Evolutionary conservation across 768 basidiomycete species (phyloP), one percentile per base, ranked within the genome.

Genomic region (Coprinopsis marcescibilis): DNA sequence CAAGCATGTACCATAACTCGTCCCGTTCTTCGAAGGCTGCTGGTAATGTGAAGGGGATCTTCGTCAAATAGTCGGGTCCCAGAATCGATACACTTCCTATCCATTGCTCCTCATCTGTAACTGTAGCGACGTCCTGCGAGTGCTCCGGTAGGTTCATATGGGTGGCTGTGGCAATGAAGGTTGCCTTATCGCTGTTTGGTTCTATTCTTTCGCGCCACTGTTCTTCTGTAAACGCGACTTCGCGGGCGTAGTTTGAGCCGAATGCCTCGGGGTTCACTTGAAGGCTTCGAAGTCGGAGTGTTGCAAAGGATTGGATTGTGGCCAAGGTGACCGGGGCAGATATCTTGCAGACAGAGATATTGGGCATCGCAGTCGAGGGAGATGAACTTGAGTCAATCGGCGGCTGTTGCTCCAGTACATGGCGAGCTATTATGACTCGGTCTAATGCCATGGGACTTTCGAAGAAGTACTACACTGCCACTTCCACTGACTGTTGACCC

Each of bases 181-280:
- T 62, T 7, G 51, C 43, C 29, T 57, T 54, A 3, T 54, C 57
- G 8, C 21, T 15, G 10, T 19, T 10, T 11, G 46, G 15, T 2
- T 52, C 54, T 29, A 57, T 43, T 20, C 60, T 57, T 29, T 46
- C 51, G 10, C 50, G 52, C 66, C 64, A 65, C 32, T 51, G 35
- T 6, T 53, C 58, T n/a, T 26, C 38, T 4, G 56, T 55, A 26
- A 62, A 61, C 13, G 37, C 14, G 15, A 49, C 50, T 44, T 65
- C 61, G 13, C 55, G 50, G 15, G 50, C 60, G 29, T 57, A 61
- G 10, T 51, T 60, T 8, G 62, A 62, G 7, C 56, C 53, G 48
- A 63, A 65, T 0, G 59, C 59, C 19, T 63, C 54, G 34, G 62
- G 61, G 38, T 65, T 55, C 26, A 54, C 54, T 27, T 56, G 54